Percentiles rank a stretch among this genome's conserved stretches.
These are phyloP conservation scores for Coniferiporia sulphurascens DNA, from an alignment of 1,284 basidiomycete genomes.

Conservation along the genomic window DNA sequence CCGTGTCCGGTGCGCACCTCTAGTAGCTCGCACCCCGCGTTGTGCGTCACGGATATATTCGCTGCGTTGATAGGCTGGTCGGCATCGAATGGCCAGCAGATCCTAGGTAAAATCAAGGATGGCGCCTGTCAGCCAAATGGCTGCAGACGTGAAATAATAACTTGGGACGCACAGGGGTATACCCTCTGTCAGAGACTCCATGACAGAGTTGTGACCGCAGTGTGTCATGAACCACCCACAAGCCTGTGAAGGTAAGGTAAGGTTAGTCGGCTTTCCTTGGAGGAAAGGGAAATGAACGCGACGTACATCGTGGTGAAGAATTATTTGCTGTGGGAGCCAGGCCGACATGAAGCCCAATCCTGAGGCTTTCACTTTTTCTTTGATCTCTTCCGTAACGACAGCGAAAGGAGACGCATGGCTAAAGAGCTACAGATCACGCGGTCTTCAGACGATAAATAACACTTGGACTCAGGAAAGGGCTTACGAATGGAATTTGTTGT, in stretches of 20 bases:
- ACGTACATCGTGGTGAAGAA: constrained; percentile 16
- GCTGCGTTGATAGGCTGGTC: constrained; percentile 26
- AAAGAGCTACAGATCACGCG: constrained; percentile 5
- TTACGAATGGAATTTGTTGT: constrained; percentile 16
- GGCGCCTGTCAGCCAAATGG: too few species aligned
- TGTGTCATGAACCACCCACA: constrained; percentile 21
- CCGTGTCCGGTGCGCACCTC: constrained; percentile 26
- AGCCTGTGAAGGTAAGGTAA: constrained; percentile 1
- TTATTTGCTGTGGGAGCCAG: constrained; percentile 19
- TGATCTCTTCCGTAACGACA: constrained; percentile 10
- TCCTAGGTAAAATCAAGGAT: constrained; percentile 19
- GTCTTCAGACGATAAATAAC: neutral
- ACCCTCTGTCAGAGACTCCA: constrained; percentile 17
- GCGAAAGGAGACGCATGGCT: constrained; percentile 12
- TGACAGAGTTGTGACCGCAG: constrained; percentile 20
- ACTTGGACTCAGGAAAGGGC: neutral
- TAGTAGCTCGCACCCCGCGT: constrained; percentile 27
- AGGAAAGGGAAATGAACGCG: neutral
- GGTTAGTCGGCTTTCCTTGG: neutral
- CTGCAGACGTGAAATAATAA: neutral
- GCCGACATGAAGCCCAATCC: constrained; percentile 10
- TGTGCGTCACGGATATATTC: constrained; percentile 21
- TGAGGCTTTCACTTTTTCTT: constrained; percentile 11
- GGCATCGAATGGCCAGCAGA: constrained; percentile 26
- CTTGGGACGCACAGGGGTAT: constrained; percentile 18